Evolutionary conservation across 352 stramenopile genomes (phyloP), one percentile per base, ranked within the genome.

Genomic region (Phytophthora constricta): DNA sequence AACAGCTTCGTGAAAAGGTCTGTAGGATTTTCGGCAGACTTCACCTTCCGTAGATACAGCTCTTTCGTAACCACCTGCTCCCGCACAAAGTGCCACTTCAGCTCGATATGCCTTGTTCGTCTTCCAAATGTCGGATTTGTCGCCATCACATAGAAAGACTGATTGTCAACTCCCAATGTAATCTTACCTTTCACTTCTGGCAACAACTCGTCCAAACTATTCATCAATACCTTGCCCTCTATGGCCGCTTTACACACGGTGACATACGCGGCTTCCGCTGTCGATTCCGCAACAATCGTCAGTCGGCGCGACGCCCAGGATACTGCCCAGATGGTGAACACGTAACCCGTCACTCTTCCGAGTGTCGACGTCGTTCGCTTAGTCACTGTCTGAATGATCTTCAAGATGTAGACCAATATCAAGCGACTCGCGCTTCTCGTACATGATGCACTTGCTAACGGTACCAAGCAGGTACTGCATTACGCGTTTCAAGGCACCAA

Each of bases 241-340:
- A 65, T 65, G 1, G 34, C 19, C 8, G 47, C 58, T 34, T 57
- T 47, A 52, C 46, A 65, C 1, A 47, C 33, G 3, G 47, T 33
- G 4, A 57, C 48, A 23, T 65, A 65, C 37, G 58, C 58, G 11
- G 47, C 58, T 17, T 65, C 58, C 19, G 58, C 58, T 2, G 58
- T 65, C 16, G 58, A 65, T 22, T 58, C 47, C 20, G 58, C 58
- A 1, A 65, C 46, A 58, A 57, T 45, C 17, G 47, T 58, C n/a
- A 58, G 58, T 22, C 34, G 10, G 5, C 37, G 20, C 0, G 37
- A 43, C 14, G 58, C 46, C 58, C 58, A 65, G 2, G 39, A 52
- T 8, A 65, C 17, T 10, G 58, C 58, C 16, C 47, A 46, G 34
- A 65, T 4, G 7, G 19, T 58, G 11, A 58, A 56, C 11, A 65